Percentiles rank a stretch among this genome's conserved stretches.
phyloP scores from a whole-genome alignment of 1,284 basidiomycete species.

The Cyathus pygmaeus region DNA sequence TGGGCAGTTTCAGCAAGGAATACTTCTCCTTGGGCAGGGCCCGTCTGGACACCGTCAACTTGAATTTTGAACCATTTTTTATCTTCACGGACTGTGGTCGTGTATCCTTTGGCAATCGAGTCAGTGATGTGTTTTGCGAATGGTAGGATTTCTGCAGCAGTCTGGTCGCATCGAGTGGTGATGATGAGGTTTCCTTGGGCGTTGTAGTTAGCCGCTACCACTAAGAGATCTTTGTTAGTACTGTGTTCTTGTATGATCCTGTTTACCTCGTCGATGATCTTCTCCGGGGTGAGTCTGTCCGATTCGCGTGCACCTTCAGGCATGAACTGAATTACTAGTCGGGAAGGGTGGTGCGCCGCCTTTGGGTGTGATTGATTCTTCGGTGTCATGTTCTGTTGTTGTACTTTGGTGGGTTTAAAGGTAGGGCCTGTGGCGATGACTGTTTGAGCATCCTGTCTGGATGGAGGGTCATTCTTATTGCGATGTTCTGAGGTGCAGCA shows the following conservation, averaged over 20 bases:
- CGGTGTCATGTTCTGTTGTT: too few species aligned
- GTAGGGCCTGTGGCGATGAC: background rate
- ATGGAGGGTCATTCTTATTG: too few species aligned
- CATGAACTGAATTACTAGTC: slow-evolving; percentile 16
- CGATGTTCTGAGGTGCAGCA: too few species aligned
- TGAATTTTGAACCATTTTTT: slow-evolving; percentile 33
- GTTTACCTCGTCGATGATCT: slow-evolving; percentile 18
- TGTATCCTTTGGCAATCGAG: slow-evolving; percentile 7
- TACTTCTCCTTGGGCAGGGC: slow-evolving; percentile 5
- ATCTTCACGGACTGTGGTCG: slow-evolving; percentile 16
- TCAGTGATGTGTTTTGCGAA: slow-evolving; percentile 10
- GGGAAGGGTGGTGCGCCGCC: slow-evolving; percentile 19
- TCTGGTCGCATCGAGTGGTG: slow-evolving; percentile 24
- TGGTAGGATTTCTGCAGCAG: slow-evolving; percentile 21
- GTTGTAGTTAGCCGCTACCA: slow-evolving; percentile 28
- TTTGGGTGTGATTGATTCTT: slow-evolving; percentile 4
- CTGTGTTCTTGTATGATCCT: slow-evolving; percentile 3
- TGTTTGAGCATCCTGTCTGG: too few species aligned
- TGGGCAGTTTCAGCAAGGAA: slow-evolving; percentile 12
- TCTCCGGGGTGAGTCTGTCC: slow-evolving; percentile 7
- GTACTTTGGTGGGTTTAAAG: slow-evolving; percentile 7
- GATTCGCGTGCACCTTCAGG: slow-evolving; percentile 12
- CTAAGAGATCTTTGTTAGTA: slow-evolving; percentile 14
- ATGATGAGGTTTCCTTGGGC: slow-evolving; percentile 29
- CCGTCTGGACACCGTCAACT: slow-evolving; percentile 25